Base-by-base conservation (phyloP, 2,329 filamentous ascomycete genomes). In the Dactylellina drechsleri region DNA sequence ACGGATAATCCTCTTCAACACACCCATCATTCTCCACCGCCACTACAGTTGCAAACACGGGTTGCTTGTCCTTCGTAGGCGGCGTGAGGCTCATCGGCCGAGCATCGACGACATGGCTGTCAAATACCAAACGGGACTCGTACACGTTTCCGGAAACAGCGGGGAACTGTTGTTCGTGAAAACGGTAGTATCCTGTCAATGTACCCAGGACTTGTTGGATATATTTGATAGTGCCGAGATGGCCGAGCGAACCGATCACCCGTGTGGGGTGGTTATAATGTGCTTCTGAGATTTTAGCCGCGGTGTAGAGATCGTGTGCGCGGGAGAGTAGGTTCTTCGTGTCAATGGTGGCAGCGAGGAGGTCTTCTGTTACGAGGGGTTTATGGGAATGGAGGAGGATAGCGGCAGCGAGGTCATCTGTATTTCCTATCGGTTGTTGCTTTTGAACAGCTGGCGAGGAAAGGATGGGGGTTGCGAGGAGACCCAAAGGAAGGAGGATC, bases 241-340 rank as follows among this genome's bases (percentile, higher is more conserved):
- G 90, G 26, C 89, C 89, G 86, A 76, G 15, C 76, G 88, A 90
- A 31, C 90, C 89, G 77, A 92, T 91, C 20, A 91, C 89, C 62
- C 90, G 85, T 0, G 90, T 92, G 0, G 90, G 90, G 78, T 89
- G 89, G 75, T 86, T 86, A 79, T 88, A 90, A 76, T 91, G 87
- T 1, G 85, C 83, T 74, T 86, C 82, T 10, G 85, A 85, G 61
- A 85, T 83, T 80, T 89, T 83, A 0, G 90, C 89, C 66, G 91
- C 86, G 60, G 86, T 82, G 78, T 86, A 91, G 7, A 92, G 85
- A 47, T 87, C 81, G 78, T 89, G 83, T 3, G 90, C 87, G 18
- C 89, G 86, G 4, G 83, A 81, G 49, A 89, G 81, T 5, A 92
- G 85, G 23, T 85, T 87, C 16, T 86, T 82, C 47, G 82, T 81